Percentiles rank a stretch among this genome's conserved stretches.
Conservation (phyloP, 345 rosid species). For the Populus nigra region DNA sequence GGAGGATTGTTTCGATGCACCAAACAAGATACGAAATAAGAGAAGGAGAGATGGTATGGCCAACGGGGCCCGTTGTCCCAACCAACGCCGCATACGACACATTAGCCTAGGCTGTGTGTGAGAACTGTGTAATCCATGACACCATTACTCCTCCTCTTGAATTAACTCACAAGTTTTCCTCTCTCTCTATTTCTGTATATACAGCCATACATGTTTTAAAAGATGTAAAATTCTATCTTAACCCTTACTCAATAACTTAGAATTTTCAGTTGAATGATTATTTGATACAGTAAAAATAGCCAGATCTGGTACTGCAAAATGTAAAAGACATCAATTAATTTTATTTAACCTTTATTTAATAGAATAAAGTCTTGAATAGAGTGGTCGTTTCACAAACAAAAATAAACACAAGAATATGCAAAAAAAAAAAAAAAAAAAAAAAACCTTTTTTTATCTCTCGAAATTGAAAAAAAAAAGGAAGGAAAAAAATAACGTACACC, state of each 20-base stretch:
- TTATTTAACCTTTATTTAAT: background rate
- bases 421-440: background rate
- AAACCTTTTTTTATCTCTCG: background rate
- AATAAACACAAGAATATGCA: background rate
- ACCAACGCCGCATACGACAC: slow-evolving; percentile 55
- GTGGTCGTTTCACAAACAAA: background rate
- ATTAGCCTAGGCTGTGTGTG: slow-evolving; percentile 29
- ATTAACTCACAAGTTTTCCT: background rate
- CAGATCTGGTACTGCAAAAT: background rate
- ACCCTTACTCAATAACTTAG: background rate
- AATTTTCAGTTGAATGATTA: no score
- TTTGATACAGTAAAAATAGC: background rate
- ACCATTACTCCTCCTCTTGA: slow-evolving; percentile 10
- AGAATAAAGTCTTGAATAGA: background rate
- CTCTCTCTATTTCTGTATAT: background rate
- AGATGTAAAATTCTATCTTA: no score
- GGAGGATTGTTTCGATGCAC: slow-evolving; percentile 23
- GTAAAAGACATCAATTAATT: background rate
- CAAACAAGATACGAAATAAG: slow-evolving; percentile 19
- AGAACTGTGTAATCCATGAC: slow-evolving; percentile 35
- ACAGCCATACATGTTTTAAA: no score
- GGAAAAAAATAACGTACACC: background rate
- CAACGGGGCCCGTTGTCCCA: slow-evolving; percentile 32
- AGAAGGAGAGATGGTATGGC: slow-evolving; percentile 3
- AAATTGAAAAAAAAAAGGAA: background rate